phyloP scores from a whole-genome alignment of 371 early-diverging fungal species.

The Mycotypha africana region DNA sequence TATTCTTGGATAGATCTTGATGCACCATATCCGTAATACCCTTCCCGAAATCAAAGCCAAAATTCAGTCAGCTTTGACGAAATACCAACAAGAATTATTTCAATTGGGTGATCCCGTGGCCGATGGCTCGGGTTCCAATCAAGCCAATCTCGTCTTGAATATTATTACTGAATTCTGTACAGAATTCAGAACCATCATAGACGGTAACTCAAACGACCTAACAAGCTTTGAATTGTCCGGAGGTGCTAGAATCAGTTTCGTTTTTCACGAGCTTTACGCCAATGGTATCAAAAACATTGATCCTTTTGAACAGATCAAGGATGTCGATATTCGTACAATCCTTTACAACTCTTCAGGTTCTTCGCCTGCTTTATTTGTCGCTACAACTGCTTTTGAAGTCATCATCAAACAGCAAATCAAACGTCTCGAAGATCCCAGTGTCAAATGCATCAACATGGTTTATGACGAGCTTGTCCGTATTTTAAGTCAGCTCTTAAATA shows the following conservation, averaged over 20 bases:
- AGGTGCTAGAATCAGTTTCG: constrained; percentile 97
- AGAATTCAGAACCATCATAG: constrained; percentile 91
- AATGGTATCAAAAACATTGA: constrained; percentile 90
- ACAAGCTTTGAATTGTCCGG: constrained; percentile 93
- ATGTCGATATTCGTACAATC: constrained; percentile 96
- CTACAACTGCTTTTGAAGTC: constrained; percentile 96
- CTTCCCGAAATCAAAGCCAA: constrained; percentile 97
- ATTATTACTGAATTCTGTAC: constrained; percentile 96
- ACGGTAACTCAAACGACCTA: constrained; percentile 91
- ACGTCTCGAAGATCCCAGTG: constrained; percentile 93
- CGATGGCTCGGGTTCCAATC: constrained; percentile 28
- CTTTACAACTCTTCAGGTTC: constrained; percentile 98
- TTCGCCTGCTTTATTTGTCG: constrained; percentile 94
- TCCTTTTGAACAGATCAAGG: constrained; percentile 96
- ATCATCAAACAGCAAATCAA: constrained; percentile 96
- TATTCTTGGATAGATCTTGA: constrained; percentile 68
- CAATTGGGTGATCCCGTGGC: constrained; percentile 91
- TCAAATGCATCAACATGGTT: constrained; percentile 89
- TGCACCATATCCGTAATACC: constrained; percentile 96
- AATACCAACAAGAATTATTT: constrained; percentile 81
- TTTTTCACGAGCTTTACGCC: constrained; percentile 96
- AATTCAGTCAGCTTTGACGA: constrained; percentile 75
- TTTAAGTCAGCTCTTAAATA: constrained; percentile 81
- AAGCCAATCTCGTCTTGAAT: constrained; percentile 83
- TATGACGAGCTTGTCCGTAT: constrained; percentile 97